These are phyloP conservation scores for Botrytis hyacinthi DNA, from an alignment of 2,329 filamentous ascomycete species.

Conservation along the genomic window DNA sequence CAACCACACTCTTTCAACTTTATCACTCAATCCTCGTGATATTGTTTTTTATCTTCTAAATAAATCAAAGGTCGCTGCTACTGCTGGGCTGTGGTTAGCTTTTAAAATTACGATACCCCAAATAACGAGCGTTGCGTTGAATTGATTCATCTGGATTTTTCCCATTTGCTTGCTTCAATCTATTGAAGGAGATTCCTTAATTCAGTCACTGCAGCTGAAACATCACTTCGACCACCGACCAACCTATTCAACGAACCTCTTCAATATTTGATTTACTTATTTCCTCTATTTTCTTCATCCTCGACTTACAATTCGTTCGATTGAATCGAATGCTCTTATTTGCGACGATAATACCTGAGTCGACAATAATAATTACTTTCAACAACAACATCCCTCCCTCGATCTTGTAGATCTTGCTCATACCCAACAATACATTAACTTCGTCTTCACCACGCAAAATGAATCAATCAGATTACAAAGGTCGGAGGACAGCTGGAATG, in stretches of 20 bases:
- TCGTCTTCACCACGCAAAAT: slow-evolving; percentile 79
- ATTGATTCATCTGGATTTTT: neutral
- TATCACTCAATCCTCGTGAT: neutral
- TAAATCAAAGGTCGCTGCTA: neutral
- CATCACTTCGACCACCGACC: slow-evolving; percentile 9
- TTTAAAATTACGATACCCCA: neutral
- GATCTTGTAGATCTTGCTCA: slow-evolving; percentile 37
- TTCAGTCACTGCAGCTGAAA: slow-evolving; percentile 17
- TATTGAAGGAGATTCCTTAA: neutral
- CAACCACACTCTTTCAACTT: slow-evolving; percentile 9
- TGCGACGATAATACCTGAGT: slow-evolving; percentile 15
- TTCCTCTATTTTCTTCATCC: neutral
- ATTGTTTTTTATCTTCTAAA: neutral
- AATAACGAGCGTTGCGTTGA: slow-evolving; percentile 1
- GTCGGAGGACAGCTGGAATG: slow-evolving; percentile 51
- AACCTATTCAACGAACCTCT: slow-evolving; percentile 5
- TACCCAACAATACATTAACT: slow-evolving; percentile 72
- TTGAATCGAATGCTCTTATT: slow-evolving; percentile 18
- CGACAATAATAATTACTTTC: slow-evolving; percentile 9
- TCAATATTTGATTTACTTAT: neutral
- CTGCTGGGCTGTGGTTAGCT: slow-evolving; percentile 22
- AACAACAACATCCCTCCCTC: neutral
- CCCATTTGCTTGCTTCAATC: neutral
- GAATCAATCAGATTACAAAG: slow-evolving; percentile 61
- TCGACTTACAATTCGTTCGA: slow-evolving; percentile 6